These are phyloP conservation scores for Eucalyptus curtisii DNA, from an alignment of 345 rosid genomes.

Conservation along the genomic window DNA sequence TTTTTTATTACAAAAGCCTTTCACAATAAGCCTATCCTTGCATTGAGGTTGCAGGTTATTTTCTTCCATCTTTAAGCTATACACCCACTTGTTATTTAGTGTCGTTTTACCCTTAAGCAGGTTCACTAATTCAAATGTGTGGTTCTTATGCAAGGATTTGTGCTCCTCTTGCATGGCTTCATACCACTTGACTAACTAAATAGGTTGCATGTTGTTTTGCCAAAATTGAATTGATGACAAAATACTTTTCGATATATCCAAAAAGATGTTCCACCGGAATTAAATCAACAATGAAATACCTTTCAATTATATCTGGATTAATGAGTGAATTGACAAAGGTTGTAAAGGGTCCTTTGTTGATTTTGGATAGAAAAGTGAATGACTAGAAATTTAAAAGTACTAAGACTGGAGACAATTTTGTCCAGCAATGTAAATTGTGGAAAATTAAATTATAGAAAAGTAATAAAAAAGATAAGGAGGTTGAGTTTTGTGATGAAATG, in stretches of 20 bases:
- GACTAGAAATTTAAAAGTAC: too few species aligned
- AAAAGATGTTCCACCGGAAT: too few species aligned
- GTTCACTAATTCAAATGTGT: neutral
- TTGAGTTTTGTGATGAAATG: neutral
- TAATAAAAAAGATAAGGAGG: neutral
- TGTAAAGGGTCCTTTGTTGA: neutral
- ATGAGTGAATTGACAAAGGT: neutral
- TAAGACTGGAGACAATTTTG: neutral
- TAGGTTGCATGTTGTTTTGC: neutral
- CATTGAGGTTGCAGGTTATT: neutral
- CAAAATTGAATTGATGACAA: neutral
- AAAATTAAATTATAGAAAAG: neutral
- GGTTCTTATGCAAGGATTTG: neutral
- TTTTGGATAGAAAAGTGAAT: neutral
- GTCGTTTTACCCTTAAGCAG: neutral
- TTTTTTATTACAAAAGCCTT: neutral
- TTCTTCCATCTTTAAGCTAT: neutral
- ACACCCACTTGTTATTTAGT: neutral
- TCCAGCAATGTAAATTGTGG: neutral
- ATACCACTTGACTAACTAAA: neutral
- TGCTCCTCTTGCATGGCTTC: neutral
- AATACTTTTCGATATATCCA: too few species aligned
- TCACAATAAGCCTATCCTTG: neutral
- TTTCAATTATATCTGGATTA: too few species aligned
- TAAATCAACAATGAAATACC: neutral